Conservation (phyloP, 2,329 filamentous ascomycete species). For the Harringtonia lauricola region DNA sequence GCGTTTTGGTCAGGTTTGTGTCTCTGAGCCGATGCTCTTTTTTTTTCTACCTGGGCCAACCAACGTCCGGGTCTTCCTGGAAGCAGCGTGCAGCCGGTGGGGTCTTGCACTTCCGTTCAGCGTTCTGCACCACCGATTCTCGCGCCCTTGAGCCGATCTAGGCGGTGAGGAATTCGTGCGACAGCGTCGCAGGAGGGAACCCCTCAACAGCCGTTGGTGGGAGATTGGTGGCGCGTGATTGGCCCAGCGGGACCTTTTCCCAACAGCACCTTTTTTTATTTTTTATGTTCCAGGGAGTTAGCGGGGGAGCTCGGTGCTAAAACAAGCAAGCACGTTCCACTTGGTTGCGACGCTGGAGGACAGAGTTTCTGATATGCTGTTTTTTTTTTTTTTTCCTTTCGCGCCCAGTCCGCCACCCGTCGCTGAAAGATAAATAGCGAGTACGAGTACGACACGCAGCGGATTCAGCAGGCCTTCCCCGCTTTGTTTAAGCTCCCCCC, state of each 20-base stretch:
- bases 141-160: not conserved
- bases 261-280: too few species aligned
- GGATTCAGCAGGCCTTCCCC: too few species aligned
- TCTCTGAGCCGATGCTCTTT: too few species aligned
- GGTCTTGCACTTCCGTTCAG: not conserved
- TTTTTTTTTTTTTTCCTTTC: not conserved
- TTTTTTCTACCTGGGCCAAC: too few species aligned
- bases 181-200: not conserved
- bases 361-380: not conserved
- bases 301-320: conserved; percentile 6
- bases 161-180: conserved; percentile 7
- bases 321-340: conserved; percentile 1
- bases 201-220: conserved; percentile 1
- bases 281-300: not conserved
- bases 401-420: too few species aligned
- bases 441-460: too few species aligned
- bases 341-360: not conserved
- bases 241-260: not conserved
- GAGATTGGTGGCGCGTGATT: not conserved
- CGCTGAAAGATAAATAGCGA: too few species aligned
- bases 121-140: too few species aligned
- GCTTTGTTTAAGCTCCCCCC: too few species aligned
- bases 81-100: too few species aligned
- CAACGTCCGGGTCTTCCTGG: too few species aligned
- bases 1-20: too few species aligned